phyloP scores from a whole-genome alignment of 805 yeast species.

The Yamadazyma sp. region DNA sequence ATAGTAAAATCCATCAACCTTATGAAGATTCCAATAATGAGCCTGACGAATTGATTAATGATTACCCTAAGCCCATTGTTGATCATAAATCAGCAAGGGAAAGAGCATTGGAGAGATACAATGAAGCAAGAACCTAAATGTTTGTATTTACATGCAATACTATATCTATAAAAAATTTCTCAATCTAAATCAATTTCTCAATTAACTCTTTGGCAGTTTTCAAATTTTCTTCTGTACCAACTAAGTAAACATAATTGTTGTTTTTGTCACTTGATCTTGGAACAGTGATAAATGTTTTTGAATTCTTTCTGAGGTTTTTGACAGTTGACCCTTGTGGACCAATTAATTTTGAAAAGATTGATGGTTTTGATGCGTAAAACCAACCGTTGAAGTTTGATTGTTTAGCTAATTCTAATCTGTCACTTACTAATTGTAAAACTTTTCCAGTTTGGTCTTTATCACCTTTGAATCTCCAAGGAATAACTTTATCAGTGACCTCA shows the following conservation, averaged over 20 bases:
- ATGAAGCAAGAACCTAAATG: slow-evolving; percentile 22
- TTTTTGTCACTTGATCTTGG: slow-evolving; percentile 57
- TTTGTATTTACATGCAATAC: not conserved
- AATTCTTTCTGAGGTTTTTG: slow-evolving; percentile 54
- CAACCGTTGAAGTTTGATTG: slow-evolving; percentile 53
- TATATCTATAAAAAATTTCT: not conserved
- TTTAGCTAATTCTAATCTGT: slow-evolving; percentile 46
- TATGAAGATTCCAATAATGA: slow-evolving; percentile 17
- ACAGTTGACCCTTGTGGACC: slow-evolving; percentile 77
- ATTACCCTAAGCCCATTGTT: slow-evolving; percentile 45
- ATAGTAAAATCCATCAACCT: slow-evolving; percentile 34
- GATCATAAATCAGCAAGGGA: slow-evolving; percentile 40
- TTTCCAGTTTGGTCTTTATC: slow-evolving; percentile 45
- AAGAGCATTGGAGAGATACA: slow-evolving; percentile 40
- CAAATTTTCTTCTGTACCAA: slow-evolving; percentile 58
- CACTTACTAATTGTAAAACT: slow-evolving; percentile 51
- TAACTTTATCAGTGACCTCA: slow-evolving; percentile 20
- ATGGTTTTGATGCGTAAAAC: slow-evolving; percentile 54
- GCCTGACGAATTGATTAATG: slow-evolving; percentile 24
- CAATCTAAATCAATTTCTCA: slow-evolving; percentile 9
- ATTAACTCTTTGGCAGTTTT: slow-evolving; percentile 24
- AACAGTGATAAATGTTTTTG: slow-evolving; percentile 58
- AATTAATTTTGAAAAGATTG: slow-evolving; percentile 59
- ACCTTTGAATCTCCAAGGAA: slow-evolving; percentile 71
- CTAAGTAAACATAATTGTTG: slow-evolving; percentile 53